phyloP scores from a whole-genome alignment of 2,329 filamentous ascomycete genomes.

The Epichloe gansuensis region DNA sequence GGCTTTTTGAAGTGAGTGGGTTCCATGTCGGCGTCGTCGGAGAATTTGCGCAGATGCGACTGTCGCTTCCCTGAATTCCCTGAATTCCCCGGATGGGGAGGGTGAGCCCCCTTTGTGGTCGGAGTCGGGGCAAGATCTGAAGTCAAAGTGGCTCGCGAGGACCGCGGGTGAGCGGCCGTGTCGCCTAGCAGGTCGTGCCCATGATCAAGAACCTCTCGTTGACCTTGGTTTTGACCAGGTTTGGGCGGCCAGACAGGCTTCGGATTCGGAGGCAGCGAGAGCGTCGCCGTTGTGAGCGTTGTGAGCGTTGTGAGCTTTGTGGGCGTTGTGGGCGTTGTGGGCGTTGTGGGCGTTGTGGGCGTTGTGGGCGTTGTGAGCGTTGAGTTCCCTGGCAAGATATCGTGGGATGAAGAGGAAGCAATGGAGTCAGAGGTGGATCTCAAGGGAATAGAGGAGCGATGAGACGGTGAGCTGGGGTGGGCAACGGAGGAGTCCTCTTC shows the following conservation, averaged over 20 bases:
- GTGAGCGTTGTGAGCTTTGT: too few relatives aligned
- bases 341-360: too few relatives aligned
- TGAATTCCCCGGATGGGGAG: conserved; percentile 7
- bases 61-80: conserved; percentile 16
- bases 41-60: conserved; percentile 9
- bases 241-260: conserved; percentile 2
- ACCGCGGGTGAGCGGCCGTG: conserved; percentile 3
- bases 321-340: too few relatives aligned
- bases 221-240: conserved; percentile 8
- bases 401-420: conserved; percentile 5
- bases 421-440: conserved; percentile 6
- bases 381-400: not conserved
- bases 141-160: not conserved
- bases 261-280: conserved; percentile 1
- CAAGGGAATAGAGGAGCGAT: not conserved
- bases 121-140: not conserved
- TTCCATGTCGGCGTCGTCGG: conserved; percentile 18
- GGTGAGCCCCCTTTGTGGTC: conserved; percentile 1
- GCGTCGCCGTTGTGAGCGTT: conserved; percentile 1
- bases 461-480: not conserved
- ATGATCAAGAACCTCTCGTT: conserved; percentile 5
- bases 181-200: conserved; percentile 8
- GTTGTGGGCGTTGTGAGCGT: not conserved
- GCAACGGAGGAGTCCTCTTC: conserved; percentile 3
- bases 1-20: conserved; percentile 32